Evolutionary conservation across 495 filamentous ascomycete genomes (phyloP).

Genomic region (Xylaria longipes): DNA sequence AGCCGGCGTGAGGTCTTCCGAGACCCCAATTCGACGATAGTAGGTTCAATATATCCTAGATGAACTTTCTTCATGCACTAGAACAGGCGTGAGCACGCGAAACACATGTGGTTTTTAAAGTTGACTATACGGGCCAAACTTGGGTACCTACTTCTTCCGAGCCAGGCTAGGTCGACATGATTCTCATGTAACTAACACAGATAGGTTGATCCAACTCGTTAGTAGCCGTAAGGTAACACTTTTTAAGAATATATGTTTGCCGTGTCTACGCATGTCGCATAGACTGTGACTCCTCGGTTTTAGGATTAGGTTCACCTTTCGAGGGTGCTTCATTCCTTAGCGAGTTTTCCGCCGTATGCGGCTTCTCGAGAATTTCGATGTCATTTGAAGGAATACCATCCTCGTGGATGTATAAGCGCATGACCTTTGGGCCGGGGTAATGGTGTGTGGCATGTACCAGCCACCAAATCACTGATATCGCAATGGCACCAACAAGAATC

Average conservation of each 20-base stretch:
- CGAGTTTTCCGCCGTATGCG: neutral
- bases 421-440: constrained; percentile 66
- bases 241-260: neutral
- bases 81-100: neutral
- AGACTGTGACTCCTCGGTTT: neutral
- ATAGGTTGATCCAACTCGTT: neutral
- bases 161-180: neutral
- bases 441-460: constrained; percentile 62
- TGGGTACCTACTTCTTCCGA: neutral
- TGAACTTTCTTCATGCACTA: neutral
- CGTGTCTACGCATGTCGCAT: neutral
- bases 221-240: neutral
- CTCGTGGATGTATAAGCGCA: constrained; percentile 53
- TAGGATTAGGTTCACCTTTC: neutral
- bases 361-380: constrained; percentile 24
- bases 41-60: constrained; percentile 7
- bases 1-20: constrained; percentile 38
- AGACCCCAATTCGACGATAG: constrained; percentile 19
- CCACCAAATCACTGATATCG: constrained; percentile 66
- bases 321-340: neutral
- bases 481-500: constrained; percentile 63
- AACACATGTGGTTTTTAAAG: neutral
- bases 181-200: neutral
- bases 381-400: constrained; percentile 31
- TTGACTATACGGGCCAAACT: neutral